Evolutionary conservation across 768 basidiomycete genomes (phyloP).

Genomic region (Collybia sp.): DNA sequence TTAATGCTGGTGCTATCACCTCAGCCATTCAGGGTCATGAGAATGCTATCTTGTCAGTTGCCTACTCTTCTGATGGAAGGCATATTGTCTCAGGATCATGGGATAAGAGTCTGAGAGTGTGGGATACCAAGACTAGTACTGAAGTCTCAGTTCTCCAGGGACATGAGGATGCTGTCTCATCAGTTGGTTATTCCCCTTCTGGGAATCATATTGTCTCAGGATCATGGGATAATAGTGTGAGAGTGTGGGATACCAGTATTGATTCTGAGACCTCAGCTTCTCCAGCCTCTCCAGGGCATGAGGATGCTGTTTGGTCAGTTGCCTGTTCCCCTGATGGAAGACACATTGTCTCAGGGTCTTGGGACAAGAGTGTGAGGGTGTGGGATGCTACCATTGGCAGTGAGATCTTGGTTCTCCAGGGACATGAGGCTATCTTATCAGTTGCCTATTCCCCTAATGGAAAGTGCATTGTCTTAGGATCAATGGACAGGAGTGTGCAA

Average conservation of each 20-base stretch:
- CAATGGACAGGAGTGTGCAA: constrained; percentile 9
- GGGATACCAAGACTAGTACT: background rate
- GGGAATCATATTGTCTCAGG: constrained; percentile 10
- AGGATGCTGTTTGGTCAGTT: constrained; percentile 22
- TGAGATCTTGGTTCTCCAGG: background rate
- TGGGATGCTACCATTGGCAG: background rate
- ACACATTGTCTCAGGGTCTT: background rate
- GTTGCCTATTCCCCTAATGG: constrained; percentile 11
- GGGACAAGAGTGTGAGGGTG: background rate
- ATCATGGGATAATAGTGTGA: constrained; percentile 10
- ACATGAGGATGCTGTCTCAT: constrained; percentile 1
- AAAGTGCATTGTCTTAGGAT: constrained; percentile 10
- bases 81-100: background rate
- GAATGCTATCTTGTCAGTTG: constrained; percentile 24
- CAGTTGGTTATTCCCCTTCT: constrained; percentile 11
- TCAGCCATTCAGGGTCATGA: constrained; percentile 11
- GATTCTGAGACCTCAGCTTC: background rate
- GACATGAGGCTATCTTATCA: constrained; percentile 2
- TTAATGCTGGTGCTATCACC: background rate
- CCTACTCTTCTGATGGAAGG: constrained; percentile 6
- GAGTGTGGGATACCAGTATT: constrained; percentile 9
- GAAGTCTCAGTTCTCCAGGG: background rate
- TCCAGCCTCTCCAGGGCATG: constrained; percentile 12
- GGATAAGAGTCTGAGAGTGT: background rate
- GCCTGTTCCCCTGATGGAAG: constrained; percentile 10